Evolutionary conservation across 805 yeast genomes (phyloP).

Genomic region (Cyberlindnera veronae): DNA sequence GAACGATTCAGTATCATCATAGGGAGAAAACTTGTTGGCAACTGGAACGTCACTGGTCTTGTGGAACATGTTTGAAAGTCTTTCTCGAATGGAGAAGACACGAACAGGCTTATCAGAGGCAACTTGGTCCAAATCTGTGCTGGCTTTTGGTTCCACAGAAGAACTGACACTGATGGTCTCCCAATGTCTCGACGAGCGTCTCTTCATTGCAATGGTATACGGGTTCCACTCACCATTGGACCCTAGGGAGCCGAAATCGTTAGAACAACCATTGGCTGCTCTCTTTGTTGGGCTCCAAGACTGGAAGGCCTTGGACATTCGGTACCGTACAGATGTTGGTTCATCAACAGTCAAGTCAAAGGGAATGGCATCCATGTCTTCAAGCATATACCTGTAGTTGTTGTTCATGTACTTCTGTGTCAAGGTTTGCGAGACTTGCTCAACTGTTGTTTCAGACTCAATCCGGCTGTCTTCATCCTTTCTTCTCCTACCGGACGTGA

Average conservation of each 20-base stretch:
- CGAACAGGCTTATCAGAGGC: too few relatives aligned
- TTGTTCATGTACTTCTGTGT: slow-evolving; percentile 26
- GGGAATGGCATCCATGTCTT: slow-evolving; percentile 26
- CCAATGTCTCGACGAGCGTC: background rate
- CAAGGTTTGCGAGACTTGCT: slow-evolving; percentile 21
- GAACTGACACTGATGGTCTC: background rate
- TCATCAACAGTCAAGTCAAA: slow-evolving; percentile 19
- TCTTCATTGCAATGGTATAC: slow-evolving; percentile 18
- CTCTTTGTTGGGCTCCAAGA: slow-evolving; percentile 20
- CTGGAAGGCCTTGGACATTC: slow-evolving; percentile 12
- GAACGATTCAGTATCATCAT: background rate
- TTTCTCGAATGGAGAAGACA: background rate
- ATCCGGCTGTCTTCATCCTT: background rate
- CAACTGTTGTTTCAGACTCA: background rate
- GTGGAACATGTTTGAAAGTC: background rate
- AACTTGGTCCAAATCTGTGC: background rate
- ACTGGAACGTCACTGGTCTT: background rate
- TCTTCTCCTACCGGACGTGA: background rate
- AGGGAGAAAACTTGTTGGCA: background rate
- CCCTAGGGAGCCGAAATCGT: slow-evolving; percentile 4
- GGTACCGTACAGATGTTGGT: slow-evolving; percentile 8
- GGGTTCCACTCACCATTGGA: slow-evolving; percentile 20
- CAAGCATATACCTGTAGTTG: slow-evolving; percentile 21
- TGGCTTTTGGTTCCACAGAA: background rate
- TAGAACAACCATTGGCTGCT: background rate